Evolutionary conservation across 176 grass and related monocot genomes (phyloP).

Genomic region (Hordeum marinum): DNA sequence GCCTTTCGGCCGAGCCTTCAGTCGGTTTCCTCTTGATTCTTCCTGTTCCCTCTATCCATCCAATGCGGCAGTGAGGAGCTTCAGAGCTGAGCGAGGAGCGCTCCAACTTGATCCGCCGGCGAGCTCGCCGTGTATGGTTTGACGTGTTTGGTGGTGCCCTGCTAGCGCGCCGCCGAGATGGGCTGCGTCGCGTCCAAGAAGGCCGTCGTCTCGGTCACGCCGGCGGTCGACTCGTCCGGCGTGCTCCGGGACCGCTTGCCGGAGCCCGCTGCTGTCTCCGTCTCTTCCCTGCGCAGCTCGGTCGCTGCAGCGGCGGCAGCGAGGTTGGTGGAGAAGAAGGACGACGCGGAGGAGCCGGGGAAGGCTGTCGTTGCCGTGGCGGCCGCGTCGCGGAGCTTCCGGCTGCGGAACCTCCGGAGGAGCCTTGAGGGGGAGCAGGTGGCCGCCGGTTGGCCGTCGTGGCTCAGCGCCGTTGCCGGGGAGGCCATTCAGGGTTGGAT

Average conservation of each 20-base stretch:
- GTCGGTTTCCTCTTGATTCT: slow-evolving; percentile 5
- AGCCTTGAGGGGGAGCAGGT: slow-evolving; percentile 92
- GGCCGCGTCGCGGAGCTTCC: slow-evolving; percentile 39
- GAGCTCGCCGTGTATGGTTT: slow-evolving; percentile 15
- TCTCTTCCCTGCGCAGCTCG: slow-evolving; percentile 15
- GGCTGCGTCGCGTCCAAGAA: slow-evolving; percentile 94
- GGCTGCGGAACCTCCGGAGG: slow-evolving; percentile 68
- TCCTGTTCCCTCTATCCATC: neutral
- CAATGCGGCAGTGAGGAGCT: slow-evolving; percentile 32
- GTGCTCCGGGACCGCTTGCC: neutral
- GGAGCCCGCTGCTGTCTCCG: neutral
- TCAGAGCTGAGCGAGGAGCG: neutral
- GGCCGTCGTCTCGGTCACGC: slow-evolving; percentile 53
- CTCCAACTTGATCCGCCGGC: no score
- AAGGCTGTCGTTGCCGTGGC: slow-evolving; percentile 25
- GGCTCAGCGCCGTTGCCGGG: slow-evolving; percentile 80
- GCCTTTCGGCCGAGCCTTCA: neutral
- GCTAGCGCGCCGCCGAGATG: slow-evolving; percentile 36
- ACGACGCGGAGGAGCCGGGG: slow-evolving; percentile 23
- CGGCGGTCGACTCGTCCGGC: slow-evolving; percentile 52
- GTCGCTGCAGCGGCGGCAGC: slow-evolving; percentile 15
- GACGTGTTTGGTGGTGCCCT: neutral
- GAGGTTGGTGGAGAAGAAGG: slow-evolving; percentile 42
- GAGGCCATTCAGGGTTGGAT: slow-evolving; percentile 98
- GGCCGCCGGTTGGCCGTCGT: slow-evolving; percentile 94